Base-by-base conservation (phyloP, 2,329 filamentous ascomycete species). In the Zasmidium cellare region DNA sequence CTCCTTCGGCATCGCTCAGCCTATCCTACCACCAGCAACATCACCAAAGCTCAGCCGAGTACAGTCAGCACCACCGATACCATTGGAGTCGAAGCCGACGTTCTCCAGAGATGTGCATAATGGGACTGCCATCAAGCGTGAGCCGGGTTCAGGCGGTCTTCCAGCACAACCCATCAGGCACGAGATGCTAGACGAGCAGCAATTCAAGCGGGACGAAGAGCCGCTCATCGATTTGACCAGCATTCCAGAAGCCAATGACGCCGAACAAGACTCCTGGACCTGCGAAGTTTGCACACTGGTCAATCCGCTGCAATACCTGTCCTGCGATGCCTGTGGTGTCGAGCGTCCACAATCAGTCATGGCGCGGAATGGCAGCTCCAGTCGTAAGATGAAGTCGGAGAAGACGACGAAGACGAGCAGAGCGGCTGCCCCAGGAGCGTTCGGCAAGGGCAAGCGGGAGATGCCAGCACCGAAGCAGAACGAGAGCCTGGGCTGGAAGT, bases 251-350 rank as follows among this genome's bases (percentile, higher is more conserved):
- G 19, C 70, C 68, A 61, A 70, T 2, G 67, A 76, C 53, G 28
- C 47, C 14, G 9, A 51, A 16, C 18, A 25, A 18, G 52, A 61
- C 22, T 75, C 79, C 45, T 88, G 85, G 85, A 77, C 79, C 22
- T 88, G 85, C 67, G 76, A 80, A 11, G 77, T 81, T 58, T 88
- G 85, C 72, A 88, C 85, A 0, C 80, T 87, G 38, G 78, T 83
- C 58, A 88, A 88, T 59, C 81, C 83, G 1, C 66, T 82, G n/a
- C 79, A 79, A 23, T 85, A 80, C 63, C 78, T 87, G 11, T 79
- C 79, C 46, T 88, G 85, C 70, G 85, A 85, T 58, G 85, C 80
- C 2, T 88, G 85, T 65, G 79, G 77, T 6, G 73, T 80, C 2
- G 84, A 87, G 65, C 77, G 84, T 53, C 80, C 84, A 0, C 73